Percentiles rank a stretch among this genome's conserved stretches.
These are phyloP conservation scores for Hypoxylon cercidicola DNA, from an alignment of 495 filamentous ascomycete genomes.

Conservation along the genomic window DNA sequence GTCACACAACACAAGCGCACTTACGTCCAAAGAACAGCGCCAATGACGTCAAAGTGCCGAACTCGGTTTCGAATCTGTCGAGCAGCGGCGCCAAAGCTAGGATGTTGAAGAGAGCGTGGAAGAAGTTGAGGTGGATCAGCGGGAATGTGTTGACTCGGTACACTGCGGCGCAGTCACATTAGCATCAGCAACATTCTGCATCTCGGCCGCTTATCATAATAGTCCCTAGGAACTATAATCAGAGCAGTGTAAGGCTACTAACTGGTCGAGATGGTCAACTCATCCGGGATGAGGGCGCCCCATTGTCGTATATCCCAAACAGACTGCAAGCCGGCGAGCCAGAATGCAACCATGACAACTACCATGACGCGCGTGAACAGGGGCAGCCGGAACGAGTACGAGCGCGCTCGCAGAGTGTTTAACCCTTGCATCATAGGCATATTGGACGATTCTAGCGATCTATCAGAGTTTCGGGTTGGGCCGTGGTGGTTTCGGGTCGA, in stretches of 20 bases:
- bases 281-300: conserved; percentile 80
- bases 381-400: conserved; percentile 86
- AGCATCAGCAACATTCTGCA: conserved; percentile 14
- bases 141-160: conserved; percentile 94
- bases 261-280: conserved; percentile 80
- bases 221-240: background rate
- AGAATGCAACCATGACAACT: conserved; percentile 72
- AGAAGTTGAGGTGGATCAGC: conserved; percentile 81
- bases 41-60: conserved; percentile 87
- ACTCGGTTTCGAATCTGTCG: conserved; percentile 92
- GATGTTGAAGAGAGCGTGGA: conserved; percentile 83
- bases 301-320: conserved; percentile 75
- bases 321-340: conserved; percentile 71
- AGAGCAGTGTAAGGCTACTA: conserved; percentile 49
- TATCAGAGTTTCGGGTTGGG: too few species aligned
- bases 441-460: conserved; percentile 2
- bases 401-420: conserved; percentile 56
- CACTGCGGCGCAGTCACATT: conserved; percentile 63
- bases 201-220: background rate
- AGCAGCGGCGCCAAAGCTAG: conserved; percentile 83
- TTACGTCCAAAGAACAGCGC: conserved; percentile 89
- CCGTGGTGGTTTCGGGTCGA: background rate
- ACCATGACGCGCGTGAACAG: conserved; percentile 84
- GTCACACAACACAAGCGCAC: conserved; percentile 48
- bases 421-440: conserved; percentile 56